Evolutionary conservation across 352 stramenopile genomes (phyloP).

Genomic region (Globisporangium okanoganense): DNA sequence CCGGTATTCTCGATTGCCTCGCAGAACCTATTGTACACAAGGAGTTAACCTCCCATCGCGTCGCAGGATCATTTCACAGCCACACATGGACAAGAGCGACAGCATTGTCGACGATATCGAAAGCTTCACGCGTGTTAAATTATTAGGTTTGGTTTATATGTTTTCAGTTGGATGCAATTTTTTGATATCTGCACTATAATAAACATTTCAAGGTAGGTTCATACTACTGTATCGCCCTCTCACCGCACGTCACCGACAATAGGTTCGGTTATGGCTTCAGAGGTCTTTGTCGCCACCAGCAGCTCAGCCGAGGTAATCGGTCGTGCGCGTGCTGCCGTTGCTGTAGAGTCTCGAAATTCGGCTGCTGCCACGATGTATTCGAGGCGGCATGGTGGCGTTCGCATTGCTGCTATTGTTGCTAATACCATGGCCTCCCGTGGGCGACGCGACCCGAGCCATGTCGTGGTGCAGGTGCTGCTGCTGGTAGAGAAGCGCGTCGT

Average conservation of each 20-base stretch:
- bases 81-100: no score
- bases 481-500: constrained; percentile 19
- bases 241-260: no score
- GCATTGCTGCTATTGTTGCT: constrained; percentile 17
- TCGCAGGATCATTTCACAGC: not conserved
- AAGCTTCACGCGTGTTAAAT: no score
- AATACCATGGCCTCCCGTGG: constrained; percentile 8
- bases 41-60: not conserved
- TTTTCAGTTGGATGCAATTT: not conserved
- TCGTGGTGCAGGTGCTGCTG: constrained; percentile 25
- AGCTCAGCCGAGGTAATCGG: constrained; percentile 22
- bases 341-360: constrained; percentile 17
- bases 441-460: not conserved
- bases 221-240: not conserved
- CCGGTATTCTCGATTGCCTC: no score
- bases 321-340: constrained; percentile 16
- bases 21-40: no score
- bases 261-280: not conserved
- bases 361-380: constrained; percentile 6
- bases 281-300: not conserved
- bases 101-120: no score
- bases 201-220: not conserved
- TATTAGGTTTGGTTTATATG: not conserved
- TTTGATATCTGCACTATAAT: not conserved
- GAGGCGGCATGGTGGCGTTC: not conserved